A percentile compares a stretch with the other conserved stretches of the same genome.
phyloP scores from a whole-genome alignment of 306 rosid species.

The Vicia faba region DNA sequence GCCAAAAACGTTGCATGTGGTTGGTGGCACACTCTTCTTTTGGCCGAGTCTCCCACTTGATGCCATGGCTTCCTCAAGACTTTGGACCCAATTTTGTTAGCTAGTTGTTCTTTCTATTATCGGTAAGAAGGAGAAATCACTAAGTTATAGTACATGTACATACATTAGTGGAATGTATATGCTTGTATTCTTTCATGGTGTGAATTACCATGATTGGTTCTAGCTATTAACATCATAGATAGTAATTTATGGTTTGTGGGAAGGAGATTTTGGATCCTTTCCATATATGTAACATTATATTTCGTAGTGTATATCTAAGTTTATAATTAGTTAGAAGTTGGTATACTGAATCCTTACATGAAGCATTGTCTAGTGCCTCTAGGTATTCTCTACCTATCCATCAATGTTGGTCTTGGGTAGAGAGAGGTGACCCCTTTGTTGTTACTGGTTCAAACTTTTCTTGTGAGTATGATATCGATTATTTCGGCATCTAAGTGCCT shows the following conservation, averaged over 20 bases:
- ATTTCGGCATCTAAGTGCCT: neutral
- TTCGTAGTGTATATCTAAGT: constrained; percentile 36
- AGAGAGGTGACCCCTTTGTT: too few relatives aligned
- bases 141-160: constrained; percentile 55
- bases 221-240: constrained; percentile 37
- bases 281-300: constrained; percentile 37
- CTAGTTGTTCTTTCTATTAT: constrained; percentile 53
- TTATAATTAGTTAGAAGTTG: constrained; percentile 31
- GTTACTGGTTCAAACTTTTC: too few relatives aligned
- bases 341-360: constrained; percentile 9
- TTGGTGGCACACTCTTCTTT: constrained; percentile 98
- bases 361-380: neutral
- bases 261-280: constrained; percentile 45
- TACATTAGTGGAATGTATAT: constrained; percentile 47
- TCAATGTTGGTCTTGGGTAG: too few relatives aligned
- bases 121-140: constrained; percentile 27
- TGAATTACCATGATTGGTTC: constrained; percentile 40
- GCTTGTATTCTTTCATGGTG: constrained; percentile 57
- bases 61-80: constrained; percentile 30
- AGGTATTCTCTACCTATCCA: too few relatives aligned
- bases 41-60: constrained; percentile 75
- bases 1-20: constrained; percentile 84
- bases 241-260: constrained; percentile 33
- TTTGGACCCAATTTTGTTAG: constrained; percentile 80
- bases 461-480: neutral